phyloP scores from a whole-genome alignment of 1,284 basidiomycete species.

The Puccinia horiana region DNA sequence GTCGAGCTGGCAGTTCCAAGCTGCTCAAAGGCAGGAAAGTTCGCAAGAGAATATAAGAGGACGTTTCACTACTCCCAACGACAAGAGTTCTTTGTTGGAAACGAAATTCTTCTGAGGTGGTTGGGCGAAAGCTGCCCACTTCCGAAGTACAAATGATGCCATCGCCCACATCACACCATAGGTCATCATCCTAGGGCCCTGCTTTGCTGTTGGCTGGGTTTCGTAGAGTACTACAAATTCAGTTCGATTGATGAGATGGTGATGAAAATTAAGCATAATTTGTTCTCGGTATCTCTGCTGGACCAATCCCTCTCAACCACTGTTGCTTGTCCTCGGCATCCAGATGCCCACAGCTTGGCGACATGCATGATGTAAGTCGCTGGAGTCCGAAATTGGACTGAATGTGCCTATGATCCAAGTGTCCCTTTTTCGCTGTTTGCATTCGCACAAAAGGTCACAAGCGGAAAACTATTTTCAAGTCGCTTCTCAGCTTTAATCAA shows the following conservation, averaged over 20 bases:
- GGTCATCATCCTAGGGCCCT: not conserved
- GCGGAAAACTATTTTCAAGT: not conserved
- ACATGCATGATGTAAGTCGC: not conserved
- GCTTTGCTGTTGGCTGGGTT: not conserved
- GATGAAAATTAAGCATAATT: too few species aligned
- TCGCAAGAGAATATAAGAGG: too few species aligned
- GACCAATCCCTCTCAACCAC: not conserved
- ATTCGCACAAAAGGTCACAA: not conserved
- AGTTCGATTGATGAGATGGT: not conserved
- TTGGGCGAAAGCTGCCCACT: too few species aligned
- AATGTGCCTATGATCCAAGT: not conserved
- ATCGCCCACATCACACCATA: too few species aligned
- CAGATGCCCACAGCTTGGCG: not conserved
- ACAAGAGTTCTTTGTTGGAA: too few species aligned
- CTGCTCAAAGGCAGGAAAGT: too few species aligned
- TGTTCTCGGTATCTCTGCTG: too few species aligned
- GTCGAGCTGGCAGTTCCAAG: too few species aligned
- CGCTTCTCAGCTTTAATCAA: not conserved
- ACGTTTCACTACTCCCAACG: too few species aligned
- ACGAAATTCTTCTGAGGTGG: too few species aligned
- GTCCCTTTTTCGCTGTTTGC: not conserved
- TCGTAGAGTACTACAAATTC: not conserved
- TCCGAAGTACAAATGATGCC: too few species aligned
- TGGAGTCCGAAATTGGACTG: not conserved
- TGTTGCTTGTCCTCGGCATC: not conserved